Conservation (phyloP, 2,329 filamentous ascomycete species). For the Ceratocystiopsis sp. region DNA sequence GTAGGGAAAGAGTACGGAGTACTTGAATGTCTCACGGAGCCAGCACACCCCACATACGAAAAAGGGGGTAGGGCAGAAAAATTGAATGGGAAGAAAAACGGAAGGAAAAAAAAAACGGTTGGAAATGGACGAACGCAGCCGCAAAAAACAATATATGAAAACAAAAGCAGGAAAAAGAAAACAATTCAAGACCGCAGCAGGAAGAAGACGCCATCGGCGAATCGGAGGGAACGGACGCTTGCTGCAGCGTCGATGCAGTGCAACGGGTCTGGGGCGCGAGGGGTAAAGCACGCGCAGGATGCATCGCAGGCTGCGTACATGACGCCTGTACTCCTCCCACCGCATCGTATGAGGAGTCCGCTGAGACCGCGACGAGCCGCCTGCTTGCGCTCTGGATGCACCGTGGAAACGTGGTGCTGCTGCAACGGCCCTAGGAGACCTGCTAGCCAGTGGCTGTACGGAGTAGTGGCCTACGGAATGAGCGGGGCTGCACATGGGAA, state of each 20-base stretch:
- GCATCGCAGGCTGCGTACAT: too few relatives aligned
- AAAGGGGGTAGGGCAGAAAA: too few relatives aligned
- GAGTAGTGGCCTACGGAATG: neutral
- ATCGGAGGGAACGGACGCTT: conserved; percentile 1
- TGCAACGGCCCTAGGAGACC: too few relatives aligned
- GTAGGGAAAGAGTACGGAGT: too few relatives aligned
- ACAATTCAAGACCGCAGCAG: neutral
- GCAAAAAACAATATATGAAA: neutral
- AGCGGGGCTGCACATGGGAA: conserved; percentile 11
- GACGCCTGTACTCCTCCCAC: too few relatives aligned
- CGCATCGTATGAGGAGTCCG: too few relatives aligned
- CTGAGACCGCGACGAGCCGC: too few relatives aligned
- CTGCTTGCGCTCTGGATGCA: neutral
- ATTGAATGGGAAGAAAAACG: neutral
- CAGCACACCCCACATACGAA: too few relatives aligned
- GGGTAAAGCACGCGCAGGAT: too few relatives aligned
- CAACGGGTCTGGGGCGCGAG: neutral
- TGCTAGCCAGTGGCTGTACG: neutral
- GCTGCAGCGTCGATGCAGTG: conserved; percentile 1
- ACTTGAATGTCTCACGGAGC: too few relatives aligned
- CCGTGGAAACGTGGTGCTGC: neutral
- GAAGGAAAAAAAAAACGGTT: neutral
- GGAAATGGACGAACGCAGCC: too few relatives aligned
- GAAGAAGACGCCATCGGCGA: neutral
- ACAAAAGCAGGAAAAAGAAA: neutral